Evolutionary conservation across 352 stramenopile species (phyloP), one percentile per base, ranked within the genome.

Genomic region (Phytophthora colocasiae): DNA sequence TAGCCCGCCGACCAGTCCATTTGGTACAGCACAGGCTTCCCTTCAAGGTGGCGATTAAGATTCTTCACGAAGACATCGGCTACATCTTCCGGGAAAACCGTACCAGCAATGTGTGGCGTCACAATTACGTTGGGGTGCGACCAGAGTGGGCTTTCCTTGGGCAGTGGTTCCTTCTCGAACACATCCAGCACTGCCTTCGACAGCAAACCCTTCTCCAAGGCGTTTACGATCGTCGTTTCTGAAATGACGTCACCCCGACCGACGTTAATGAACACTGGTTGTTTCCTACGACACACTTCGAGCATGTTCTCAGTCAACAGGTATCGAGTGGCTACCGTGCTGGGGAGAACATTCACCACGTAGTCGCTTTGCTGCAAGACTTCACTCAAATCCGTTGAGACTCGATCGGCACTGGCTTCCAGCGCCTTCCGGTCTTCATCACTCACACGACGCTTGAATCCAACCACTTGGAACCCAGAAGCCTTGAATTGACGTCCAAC

Each of bases 201-300:
- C 10, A 97, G 68, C 36, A 85, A 78, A 12, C 71, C 41, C 2
- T 81, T 69, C 48, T 95, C 81, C 24, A 97, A 74, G 46, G 89
- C 85, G 39, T 57, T 44, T 24, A 96, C 4, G 41, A 97, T 70
- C 29, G 66, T 73, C n/a, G 36, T 22, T 64, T 94, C 84, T 29
- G 69, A 65, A 39, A 96, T 81, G 31, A 97, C 62, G 56, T 97
- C 88, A 19, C 89, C 91, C n/a, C 91, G 82, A 19, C 91, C 91
- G 9, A 95, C 84, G 73, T 96, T 97, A 69, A 97, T 81, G 63
- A 97, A 85, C 45, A 94, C 78, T 4, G 89, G 84, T 61, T 83
- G 48, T 70, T 87, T 83, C 38, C 68, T 66, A 3, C 57, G 49
- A 32, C 82, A 91, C 9, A 71, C 52, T 40, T 69, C 34, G 3